Percentiles rank a stretch among this genome's conserved stretches.
phyloP scores from a whole-genome alignment of 2,329 filamentous ascomycete genomes.

The Beauveria scarabaeidicola region DNA sequence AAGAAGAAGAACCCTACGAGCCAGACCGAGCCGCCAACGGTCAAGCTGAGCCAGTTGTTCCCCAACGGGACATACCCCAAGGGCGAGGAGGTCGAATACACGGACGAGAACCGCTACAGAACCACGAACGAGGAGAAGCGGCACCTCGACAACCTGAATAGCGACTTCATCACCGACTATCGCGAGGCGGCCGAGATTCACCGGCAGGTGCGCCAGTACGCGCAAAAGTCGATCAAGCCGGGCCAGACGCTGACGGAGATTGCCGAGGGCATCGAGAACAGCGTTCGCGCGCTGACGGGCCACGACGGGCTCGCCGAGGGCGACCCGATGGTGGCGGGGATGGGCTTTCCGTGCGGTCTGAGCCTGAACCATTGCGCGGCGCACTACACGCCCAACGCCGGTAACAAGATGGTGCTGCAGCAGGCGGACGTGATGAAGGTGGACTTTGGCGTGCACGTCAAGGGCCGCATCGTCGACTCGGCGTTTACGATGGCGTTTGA shows the following conservation, averaged over 20 bases:
- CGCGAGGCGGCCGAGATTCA: slow-evolving; percentile 83
- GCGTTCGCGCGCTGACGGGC: slow-evolving; percentile 67
- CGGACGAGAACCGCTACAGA: slow-evolving; percentile 65
- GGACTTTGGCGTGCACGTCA: slow-evolving; percentile 74
- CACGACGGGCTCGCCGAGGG: slow-evolving; percentile 71
- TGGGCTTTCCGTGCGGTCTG: slow-evolving; percentile 80
- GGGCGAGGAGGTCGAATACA: slow-evolving; percentile 71
- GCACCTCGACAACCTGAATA: slow-evolving; percentile 72
- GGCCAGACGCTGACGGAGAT: slow-evolving; percentile 75
- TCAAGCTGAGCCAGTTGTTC: slow-evolving; percentile 64
- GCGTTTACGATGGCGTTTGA: slow-evolving; percentile 75
- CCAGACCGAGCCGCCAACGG: slow-evolving; percentile 66
- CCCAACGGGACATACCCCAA: slow-evolving; percentile 63
- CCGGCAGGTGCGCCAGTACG: slow-evolving; percentile 77
- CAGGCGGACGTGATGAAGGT: slow-evolving; percentile 73
- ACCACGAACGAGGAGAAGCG: slow-evolving; percentile 80
- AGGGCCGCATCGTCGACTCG: slow-evolving; percentile 71
- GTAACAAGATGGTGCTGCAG: slow-evolving; percentile 68
- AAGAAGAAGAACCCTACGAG: slow-evolving; percentile 68
- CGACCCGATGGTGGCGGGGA: slow-evolving; percentile 67
- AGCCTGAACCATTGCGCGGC: slow-evolving; percentile 80
- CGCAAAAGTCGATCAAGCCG: slow-evolving; percentile 70
- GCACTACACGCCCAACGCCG: slow-evolving; percentile 80
- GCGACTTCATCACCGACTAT: slow-evolving; percentile 72
- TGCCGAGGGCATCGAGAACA: slow-evolving; percentile 78